Evolutionary conservation across 1,139 yeast genomes (phyloP).

Genomic region (Taphrina flavorubra): DNA sequence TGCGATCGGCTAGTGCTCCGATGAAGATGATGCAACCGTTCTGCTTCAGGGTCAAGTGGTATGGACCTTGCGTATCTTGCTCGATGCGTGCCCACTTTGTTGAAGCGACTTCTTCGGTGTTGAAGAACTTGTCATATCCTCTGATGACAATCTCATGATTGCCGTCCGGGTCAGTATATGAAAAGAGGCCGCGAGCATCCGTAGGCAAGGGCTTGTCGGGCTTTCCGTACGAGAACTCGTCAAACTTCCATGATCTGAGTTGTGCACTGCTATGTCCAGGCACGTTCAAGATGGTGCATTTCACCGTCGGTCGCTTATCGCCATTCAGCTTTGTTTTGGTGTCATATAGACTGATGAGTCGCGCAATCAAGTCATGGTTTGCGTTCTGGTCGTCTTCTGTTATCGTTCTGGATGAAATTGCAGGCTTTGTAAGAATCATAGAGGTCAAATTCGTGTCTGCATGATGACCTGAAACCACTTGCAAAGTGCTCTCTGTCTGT

Average conservation of each 20-base stretch:
- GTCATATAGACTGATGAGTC: slow-evolving; percentile 6
- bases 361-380: slow-evolving; percentile 15
- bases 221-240: slow-evolving; percentile 38
- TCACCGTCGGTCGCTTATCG: slow-evolving; percentile 39
- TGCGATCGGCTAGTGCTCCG: slow-evolving; percentile 74
- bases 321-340: slow-evolving; percentile 37
- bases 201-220: slow-evolving; percentile 64
- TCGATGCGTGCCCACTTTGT: slow-evolving; percentile 60
- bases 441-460: neutral
- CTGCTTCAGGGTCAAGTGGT: slow-evolving; percentile 79
- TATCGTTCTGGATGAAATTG: neutral
- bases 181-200: slow-evolving; percentile 85
- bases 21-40: slow-evolving; percentile 92
- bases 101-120: slow-evolving; percentile 65
- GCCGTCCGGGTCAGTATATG: slow-evolving; percentile 54
- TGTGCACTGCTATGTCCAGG: slow-evolving; percentile 10
- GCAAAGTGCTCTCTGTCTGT: too few species aligned
- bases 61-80: slow-evolving; percentile 70
- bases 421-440: too few species aligned
- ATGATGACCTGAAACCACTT: neutral
- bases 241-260: slow-evolving; percentile 37
- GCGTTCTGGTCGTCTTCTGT: neutral
- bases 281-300: slow-evolving; percentile 26
- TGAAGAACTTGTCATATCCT: slow-evolving; percentile 96
- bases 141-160: slow-evolving; percentile 64